Percentiles rank a stretch among this genome's conserved stretches.
Evolutionary conservation across 306 rosid genomes (phyloP).

Genomic region (Casuarina glauca): DNA sequence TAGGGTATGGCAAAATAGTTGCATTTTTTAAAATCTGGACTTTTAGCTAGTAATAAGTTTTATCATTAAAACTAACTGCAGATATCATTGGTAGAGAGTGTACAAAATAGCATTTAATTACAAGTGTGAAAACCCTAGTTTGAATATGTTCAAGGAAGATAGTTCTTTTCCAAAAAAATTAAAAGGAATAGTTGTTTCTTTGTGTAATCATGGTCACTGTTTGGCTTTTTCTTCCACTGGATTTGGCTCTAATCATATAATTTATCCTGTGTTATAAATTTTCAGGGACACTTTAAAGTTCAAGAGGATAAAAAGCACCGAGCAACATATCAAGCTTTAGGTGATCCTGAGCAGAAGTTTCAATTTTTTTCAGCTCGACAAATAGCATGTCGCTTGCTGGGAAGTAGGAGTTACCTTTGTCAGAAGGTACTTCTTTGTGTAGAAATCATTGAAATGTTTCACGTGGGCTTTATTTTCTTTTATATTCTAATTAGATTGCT

Average conservation of each 20-base stretch:
- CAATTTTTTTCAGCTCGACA: conserved; percentile 88
- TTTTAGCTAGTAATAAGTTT: background rate
- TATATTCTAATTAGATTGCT: background rate
- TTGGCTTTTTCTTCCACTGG: background rate
- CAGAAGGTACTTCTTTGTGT: conserved; percentile 60
- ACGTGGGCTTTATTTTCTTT: background rate
- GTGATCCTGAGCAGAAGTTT: conserved; percentile 73
- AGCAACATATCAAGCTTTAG: conserved; percentile 69
- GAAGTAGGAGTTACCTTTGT: conserved; percentile 91
- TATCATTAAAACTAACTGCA: background rate
- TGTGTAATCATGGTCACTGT: background rate
- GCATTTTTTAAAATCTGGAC: background rate
- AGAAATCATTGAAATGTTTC: background rate
- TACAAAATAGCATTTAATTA: background rate
- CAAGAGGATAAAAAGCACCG: conserved; percentile 87
- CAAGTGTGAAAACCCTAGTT: background rate
- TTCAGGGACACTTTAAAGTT: conserved; percentile 59
- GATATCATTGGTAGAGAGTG: background rate
- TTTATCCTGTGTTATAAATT: conserved; percentile 10
- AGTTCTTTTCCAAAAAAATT: background rate
- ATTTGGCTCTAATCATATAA: background rate
- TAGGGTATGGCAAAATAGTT: background rate
- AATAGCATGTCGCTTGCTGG: conserved; percentile 91
- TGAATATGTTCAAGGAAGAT: background rate
- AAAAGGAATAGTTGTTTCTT: background rate